Conservation (phyloP, 164 flowering plant genomes). For the Berberis vulgaris region DNA sequence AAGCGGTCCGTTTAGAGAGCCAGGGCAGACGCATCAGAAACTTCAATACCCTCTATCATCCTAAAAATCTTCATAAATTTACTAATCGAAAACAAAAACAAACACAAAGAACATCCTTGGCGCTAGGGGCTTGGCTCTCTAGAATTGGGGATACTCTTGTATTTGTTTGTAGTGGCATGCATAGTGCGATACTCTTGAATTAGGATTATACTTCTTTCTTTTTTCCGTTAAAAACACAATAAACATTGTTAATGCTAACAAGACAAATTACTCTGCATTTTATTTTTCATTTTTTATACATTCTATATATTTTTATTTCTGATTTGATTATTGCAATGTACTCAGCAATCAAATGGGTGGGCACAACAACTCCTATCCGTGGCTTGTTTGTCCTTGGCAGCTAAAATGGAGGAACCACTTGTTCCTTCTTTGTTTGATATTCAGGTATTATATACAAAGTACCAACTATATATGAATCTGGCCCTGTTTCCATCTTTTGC, state of each 20-base stretch:
- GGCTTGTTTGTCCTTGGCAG: conserved; percentile 91
- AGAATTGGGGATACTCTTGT: background rate
- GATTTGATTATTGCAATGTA: background rate
- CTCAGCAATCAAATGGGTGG: conserved; percentile 78
- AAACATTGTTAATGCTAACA: background rate
- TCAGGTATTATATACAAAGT: conserved; percentile 42
- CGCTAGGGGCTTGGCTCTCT: background rate
- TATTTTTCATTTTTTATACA: background rate
- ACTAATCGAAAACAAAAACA: background rate
- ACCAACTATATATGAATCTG: background rate
- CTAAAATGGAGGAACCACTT: conserved; percentile 90
- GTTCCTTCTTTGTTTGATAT: conserved; percentile 81
- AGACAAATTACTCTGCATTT: background rate
- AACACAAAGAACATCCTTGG: background rate
- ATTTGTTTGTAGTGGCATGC: background rate
- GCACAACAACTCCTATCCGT: conserved; percentile 72
- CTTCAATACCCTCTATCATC: too few species aligned
- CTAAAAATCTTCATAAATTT: too few species aligned
- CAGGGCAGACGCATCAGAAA: too few species aligned
- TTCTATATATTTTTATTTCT: background rate
- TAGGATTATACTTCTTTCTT: too few species aligned
- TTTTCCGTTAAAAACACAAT: background rate
- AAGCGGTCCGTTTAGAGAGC: too few species aligned
- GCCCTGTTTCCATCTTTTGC: too few species aligned
- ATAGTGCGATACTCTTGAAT: too few species aligned